Evolutionary conservation across 306 rosid species (phyloP).

Genomic region (Quercus bicolor): DNA sequence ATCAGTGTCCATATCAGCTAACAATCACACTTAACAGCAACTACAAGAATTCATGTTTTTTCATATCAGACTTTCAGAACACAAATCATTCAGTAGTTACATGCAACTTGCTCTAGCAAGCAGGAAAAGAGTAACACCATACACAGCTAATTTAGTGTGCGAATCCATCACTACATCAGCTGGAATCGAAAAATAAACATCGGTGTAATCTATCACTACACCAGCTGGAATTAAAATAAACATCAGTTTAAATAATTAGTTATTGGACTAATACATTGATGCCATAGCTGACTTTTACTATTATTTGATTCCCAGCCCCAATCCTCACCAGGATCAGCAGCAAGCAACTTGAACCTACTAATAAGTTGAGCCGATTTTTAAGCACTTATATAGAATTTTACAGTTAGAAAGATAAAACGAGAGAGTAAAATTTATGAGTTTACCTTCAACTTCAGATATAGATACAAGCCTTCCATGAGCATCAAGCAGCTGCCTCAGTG

Average conservation of each 20-base stretch:
- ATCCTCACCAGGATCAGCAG: not conserved
- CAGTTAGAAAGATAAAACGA: constrained; percentile 1
- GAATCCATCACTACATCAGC: not conserved
- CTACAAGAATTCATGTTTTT: not conserved
- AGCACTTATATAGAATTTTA: not conserved
- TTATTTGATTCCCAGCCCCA: not conserved
- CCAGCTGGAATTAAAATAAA: not conserved
- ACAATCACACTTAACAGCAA: not conserved
- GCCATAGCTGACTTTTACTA: constrained; percentile 1
- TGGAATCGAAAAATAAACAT: not conserved
- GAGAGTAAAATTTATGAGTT: constrained; percentile 25
- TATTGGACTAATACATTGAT: not conserved
- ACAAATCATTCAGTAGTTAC: not conserved
- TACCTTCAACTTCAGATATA: constrained; percentile 87
- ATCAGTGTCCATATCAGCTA: not conserved
- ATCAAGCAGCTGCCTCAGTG: constrained; percentile 77
- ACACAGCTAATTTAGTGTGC: not conserved
- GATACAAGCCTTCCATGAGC: constrained; percentile 90
- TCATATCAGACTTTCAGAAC: not conserved
- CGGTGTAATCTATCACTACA: not conserved
- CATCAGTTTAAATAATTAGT: not conserved
- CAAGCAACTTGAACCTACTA: constrained; percentile 4
- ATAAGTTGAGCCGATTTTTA: constrained; percentile 1
- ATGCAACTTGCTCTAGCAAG: not conserved
- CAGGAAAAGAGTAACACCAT: not conserved